Evolutionary conservation across 345 rosid species (phyloP), one percentile per base, ranked within the genome.

Genomic region (Hypericum androsaemum): DNA sequence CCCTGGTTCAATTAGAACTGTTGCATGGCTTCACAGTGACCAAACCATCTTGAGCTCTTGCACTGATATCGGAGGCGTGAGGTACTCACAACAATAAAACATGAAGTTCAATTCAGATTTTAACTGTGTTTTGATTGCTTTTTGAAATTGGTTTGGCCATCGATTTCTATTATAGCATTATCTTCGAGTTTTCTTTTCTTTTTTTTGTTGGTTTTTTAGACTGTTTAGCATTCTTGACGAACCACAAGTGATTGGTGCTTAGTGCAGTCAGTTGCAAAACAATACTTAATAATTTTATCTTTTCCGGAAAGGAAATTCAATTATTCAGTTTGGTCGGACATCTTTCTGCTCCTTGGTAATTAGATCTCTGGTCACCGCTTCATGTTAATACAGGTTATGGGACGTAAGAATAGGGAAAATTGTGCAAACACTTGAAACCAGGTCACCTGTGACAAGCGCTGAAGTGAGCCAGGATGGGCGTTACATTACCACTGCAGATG

Each of bases 401-500:
- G 98, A 90, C 74, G 57, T 74, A 50, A 78, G 96, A 74, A 90
- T 89, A 66, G 92, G 89, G 41, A 67, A 82, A 62, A 82, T 87
- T 59, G 82, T 90, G 67, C 87, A 68, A 51, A 90, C 86, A 15
- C 80, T 90, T 52, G 96, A 82, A 61, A 90, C 98, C 28, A 76
- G 69, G 57, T 87, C 76, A 39, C 80, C 98, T 40, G 96, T 87
- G 50, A 90, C 98, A 36, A 83, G 95, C 67, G 84, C 95, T 57
- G 98, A 90, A 80, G 96, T 84, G 61, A 84, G 98, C 70, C 96
- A 58, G 71, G 94, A 87, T 71, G 95, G 95, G 46, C 83, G 89
- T 32, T 87, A 82, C 66, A 90, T 90, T 60, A 90, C 96, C 8
- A 90, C 96, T 50, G 89, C 94, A 45, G 95, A 90, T 58, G 98